Evolutionary conservation across 805 yeast genomes (phyloP), one percentile per base, ranked within the genome.

Genomic region (Wickerhamomyces strasburgensis): DNA sequence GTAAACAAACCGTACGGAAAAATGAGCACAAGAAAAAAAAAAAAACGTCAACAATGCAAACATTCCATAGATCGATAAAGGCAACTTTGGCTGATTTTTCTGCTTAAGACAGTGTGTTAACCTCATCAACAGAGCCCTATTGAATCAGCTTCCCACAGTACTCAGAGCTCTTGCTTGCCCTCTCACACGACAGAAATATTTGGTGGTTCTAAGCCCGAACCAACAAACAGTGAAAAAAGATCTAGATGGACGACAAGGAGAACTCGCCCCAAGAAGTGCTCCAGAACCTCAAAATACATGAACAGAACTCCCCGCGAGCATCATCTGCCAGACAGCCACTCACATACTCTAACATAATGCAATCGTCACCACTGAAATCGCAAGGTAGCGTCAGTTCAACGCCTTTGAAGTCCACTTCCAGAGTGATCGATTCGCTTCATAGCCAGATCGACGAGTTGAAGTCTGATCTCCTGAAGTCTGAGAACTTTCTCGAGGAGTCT

Each of bases 381-480:
- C 10, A 21, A 21, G 25, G 25, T 7, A 21, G 7, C 25, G 11
- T 8, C 11, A n/a, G 35, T 2, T 27, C 30, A 1, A 32, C 40
- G 18, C 42, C 46, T 21, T 34, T 32, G 32, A 42, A 28, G 35
- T 36, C 19, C 10, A 29, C 31, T 10, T 27, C 43, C 14, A 58
- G 56, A 44, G 64, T 67, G 29, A 69, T 72, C 34, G 74, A 68
- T 31, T 48, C 62, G 3, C 49, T 73, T 9, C 75, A 72, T 34
- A 48, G 50, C 9, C 63, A 68, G 37, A 73, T 80, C 23, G 87
- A 80, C 51, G 61, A 70, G 10, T 63, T 81, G 37, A 78, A 64
- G 9, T 48, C 46, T 5, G 61, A 67, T 10, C 59, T 62, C 33
- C 29, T 63, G 16, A 57, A 61, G 29, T 59, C 47, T 4, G 69